phyloP scores from a whole-genome alignment of 768 basidiomycete genomes.

The Suillus subalutaceus region DNA sequence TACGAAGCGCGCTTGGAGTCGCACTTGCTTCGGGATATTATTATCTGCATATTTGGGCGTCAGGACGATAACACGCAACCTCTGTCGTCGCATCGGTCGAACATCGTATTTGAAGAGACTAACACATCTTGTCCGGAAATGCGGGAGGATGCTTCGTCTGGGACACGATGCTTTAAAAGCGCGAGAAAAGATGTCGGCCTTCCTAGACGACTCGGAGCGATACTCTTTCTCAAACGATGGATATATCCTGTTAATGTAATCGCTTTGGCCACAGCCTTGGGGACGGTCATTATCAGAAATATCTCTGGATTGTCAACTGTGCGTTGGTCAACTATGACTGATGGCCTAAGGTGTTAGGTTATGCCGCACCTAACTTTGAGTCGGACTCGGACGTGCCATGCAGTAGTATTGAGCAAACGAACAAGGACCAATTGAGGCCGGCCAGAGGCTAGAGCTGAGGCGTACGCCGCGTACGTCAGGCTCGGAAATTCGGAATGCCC shows the following conservation, averaged over 20 bases:
- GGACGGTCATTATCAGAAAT: too few species aligned
- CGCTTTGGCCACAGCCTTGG: background rate
- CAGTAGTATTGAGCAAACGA: background rate
- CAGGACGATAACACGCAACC: background rate
- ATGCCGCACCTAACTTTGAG: background rate
- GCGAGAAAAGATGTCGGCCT: background rate
- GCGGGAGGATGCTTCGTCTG: background rate
- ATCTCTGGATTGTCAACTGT: background rate
- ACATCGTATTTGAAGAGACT: background rate
- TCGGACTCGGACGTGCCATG: background rate
- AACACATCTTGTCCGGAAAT: background rate
- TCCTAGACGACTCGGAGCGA: background rate
- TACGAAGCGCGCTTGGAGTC: background rate
- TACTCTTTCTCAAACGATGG: background rate
- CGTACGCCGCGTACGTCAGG: background rate
- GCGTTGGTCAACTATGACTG: background rate
- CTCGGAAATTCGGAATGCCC: background rate
- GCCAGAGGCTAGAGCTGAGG: too few species aligned
- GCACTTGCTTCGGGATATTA: background rate
- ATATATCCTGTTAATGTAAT: background rate
- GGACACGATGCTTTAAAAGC: background rate
- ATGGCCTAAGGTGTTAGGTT: too few species aligned
- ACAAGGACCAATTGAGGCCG: too few species aligned
- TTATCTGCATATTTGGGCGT: background rate
- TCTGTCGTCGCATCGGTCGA: background rate